Evolutionary conservation across 164 flowering plant genomes (phyloP).

Genomic region (Cinnamomum micranthum): DNA sequence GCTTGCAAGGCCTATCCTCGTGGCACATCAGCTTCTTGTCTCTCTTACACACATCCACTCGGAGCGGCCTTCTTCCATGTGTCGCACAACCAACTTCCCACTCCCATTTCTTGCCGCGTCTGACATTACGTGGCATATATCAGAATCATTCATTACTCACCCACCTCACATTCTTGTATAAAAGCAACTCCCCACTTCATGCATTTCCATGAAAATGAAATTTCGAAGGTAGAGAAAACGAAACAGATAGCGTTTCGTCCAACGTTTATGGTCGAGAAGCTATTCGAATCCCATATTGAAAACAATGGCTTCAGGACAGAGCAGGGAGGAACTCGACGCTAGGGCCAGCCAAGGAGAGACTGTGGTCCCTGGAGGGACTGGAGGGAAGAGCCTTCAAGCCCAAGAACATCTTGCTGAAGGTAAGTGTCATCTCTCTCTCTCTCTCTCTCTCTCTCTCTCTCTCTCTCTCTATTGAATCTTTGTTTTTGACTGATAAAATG

Average conservation of each 20-base stretch:
- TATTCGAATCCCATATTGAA: too few relatives aligned
- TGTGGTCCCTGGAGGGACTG: slow-evolving; percentile 74
- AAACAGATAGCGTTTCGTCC: too few relatives aligned
- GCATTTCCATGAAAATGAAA: not conserved
- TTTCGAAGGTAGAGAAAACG: too few relatives aligned
- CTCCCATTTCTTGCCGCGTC: not conserved
- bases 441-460: too few relatives aligned
- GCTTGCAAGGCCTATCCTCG: too few relatives aligned
- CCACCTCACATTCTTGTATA: not conserved
- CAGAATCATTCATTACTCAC: not conserved
- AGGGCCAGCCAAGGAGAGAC: slow-evolving; percentile 76
- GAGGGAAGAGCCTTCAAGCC: slow-evolving; percentile 82
- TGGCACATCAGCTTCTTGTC: too few relatives aligned
- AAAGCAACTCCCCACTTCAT: not conserved
- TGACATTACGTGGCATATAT: not conserved
- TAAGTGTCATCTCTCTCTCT: slow-evolving; percentile 8
- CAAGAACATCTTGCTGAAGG: slow-evolving; percentile 86
- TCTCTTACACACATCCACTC: too few relatives aligned
- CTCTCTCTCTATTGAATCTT: not conserved
- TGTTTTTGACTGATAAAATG: not conserved
- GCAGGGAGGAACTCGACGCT: slow-evolving; percentile 47
- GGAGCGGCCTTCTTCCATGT: not conserved
- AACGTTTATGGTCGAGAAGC: not conserved
- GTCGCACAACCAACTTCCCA: not conserved
- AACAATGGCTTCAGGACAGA: slow-evolving; percentile 37